Evolutionary conservation across 139 green algal genomes (phyloP), one percentile per base, ranked within the genome.

Genomic region (Chlamydomonas sp.): DNA sequence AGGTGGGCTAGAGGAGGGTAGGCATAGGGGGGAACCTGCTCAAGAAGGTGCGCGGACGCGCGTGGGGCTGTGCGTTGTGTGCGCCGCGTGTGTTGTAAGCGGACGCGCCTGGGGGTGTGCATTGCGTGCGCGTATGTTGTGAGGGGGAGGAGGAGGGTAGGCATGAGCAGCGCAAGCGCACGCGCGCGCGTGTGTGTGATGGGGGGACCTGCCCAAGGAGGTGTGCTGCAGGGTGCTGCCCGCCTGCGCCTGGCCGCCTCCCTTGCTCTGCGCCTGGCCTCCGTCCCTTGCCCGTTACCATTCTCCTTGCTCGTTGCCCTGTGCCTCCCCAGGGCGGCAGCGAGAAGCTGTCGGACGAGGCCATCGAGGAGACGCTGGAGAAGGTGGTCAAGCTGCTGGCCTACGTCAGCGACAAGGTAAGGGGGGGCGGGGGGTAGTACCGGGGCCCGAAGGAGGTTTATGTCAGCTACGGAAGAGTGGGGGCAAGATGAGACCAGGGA

Each of bases 301-400:
- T 14, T 14, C 76, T 14, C 16, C 2, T 0, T 73, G 14, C 67
- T 5, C 67, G 14, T 4, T 18, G 10, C 10, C 67, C 1, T 14
- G 12, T 59, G 12, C 14, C 2, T 1, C 1, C 20, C 6, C 94
- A 97, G 94, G 94, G 95, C 1, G 95, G 96, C 71, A 89, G 82
- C 31, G 98, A 99, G 93, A 98, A 98, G 93, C 91, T 99, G 85
- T 97, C 89, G 9, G 98, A 99, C 81, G 97, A 99, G 88, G 97
- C 90, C 2, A 96, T 99, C 59, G 98, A 99, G 90, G 94, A 95
- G 15, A 96, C 94, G 7, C 94, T 99, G 83, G 98, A 99, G 72
- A 99, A 99, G 95, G 95, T 99, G 79, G 96, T 99, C 18, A 96
- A 96, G 89, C 96, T 99, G 89, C 95, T 99, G 85, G 98, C 97